phyloP scores from a whole-genome alignment of 1,284 basidiomycete genomes.

The Austroboletus niveus region DNA sequence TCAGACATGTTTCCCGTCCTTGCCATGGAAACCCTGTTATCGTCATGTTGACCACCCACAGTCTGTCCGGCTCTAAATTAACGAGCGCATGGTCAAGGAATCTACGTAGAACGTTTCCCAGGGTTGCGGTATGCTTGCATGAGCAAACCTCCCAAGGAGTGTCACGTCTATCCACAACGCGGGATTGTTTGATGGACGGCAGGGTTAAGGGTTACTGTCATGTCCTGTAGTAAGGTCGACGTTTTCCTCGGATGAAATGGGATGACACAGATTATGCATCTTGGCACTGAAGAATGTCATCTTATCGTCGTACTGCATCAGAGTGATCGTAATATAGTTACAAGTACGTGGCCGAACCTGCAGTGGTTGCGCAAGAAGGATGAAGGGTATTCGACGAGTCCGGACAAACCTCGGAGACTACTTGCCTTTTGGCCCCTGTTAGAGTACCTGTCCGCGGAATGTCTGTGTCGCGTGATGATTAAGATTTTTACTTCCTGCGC shows the following conservation, averaged over 20 bases:
- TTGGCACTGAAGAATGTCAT: slow-evolving; percentile 1
- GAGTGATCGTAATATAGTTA: background rate
- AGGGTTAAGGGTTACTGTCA: background rate
- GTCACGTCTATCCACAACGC: slow-evolving; percentile 1
- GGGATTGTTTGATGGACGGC: background rate
- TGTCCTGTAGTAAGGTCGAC: background rate
- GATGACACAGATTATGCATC: slow-evolving; percentile 2
- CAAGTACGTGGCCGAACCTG: background rate
- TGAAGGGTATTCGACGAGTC: slow-evolving; percentile 1
- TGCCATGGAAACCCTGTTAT: slow-evolving; percentile 10
- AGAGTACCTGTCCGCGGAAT: background rate
- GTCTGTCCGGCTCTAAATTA: background rate
- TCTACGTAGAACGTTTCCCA: slow-evolving; percentile 13
- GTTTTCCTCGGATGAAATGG: background rate
- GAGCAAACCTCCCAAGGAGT: background rate
- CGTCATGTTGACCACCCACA: slow-evolving; percentile 2
- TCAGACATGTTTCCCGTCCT: background rate
- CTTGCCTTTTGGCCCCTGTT: background rate
- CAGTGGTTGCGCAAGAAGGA: background rate
- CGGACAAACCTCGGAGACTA: background rate
- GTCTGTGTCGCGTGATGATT: slow-evolving; percentile 1
- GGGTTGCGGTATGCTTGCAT: background rate
- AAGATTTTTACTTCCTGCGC: slow-evolving; percentile 1
- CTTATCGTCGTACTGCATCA: background rate
- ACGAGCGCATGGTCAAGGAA: slow-evolving; percentile 2